Percentiles rank a stretch among this genome's conserved stretches.
Conservation (phyloP, 148 eudicot genomes). For the Chenopodium suecicum region DNA sequence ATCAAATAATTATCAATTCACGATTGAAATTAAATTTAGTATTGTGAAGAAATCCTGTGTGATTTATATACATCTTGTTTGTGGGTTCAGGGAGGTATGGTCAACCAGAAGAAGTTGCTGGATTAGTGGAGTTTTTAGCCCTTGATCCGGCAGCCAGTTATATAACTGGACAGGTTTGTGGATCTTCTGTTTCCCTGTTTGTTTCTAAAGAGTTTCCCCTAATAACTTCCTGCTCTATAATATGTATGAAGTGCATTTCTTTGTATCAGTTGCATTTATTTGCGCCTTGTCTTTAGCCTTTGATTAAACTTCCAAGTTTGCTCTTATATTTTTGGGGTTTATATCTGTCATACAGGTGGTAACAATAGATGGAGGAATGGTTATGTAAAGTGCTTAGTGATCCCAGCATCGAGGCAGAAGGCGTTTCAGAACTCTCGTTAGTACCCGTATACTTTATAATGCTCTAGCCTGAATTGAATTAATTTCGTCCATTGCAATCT, state of each 20-base stretch:
- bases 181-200: not conserved
- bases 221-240: not conserved
- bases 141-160: slow-evolving; percentile 73
- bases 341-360: slow-evolving; percentile 48
- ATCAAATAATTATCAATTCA: not conserved
- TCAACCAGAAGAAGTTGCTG: slow-evolving; percentile 79
- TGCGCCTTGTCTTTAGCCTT: not conserved
- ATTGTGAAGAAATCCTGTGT: not conserved
- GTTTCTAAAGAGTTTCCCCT: not conserved
- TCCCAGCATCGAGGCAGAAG: slow-evolving; percentile 7
- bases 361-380: slow-evolving; percentile 89
- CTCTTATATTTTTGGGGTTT: not conserved
- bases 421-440: not conserved
- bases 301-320: not conserved
- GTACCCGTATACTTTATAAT: too few species aligned
- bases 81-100: slow-evolving; percentile 65
- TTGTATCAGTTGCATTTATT: not conserved
- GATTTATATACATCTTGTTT: slow-evolving; percentile 6
- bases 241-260: too few species aligned
- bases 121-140: slow-evolving; percentile 78
- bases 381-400: slow-evolving; percentile 46
- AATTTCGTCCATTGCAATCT: not conserved
- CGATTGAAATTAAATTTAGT: not conserved
- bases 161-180: slow-evolving; percentile 75
- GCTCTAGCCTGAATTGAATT: not conserved